phyloP scores from a whole-genome alignment of 164 flowering plant genomes.

The Magnolia officinalis region DNA sequence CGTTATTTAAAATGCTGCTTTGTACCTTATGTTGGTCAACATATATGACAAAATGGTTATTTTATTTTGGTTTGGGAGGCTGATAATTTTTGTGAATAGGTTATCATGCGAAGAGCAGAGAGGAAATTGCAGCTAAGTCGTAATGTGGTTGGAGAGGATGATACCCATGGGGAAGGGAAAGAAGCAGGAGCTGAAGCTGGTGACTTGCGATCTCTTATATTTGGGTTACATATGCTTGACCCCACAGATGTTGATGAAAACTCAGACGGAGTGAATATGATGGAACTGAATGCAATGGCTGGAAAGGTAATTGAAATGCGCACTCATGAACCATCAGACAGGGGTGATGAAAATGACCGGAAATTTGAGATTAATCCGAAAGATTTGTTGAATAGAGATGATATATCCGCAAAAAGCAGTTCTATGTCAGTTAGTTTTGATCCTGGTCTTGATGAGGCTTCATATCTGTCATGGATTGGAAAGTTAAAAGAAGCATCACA shows the following conservation, averaged over 20 bases:
- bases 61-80: constrained; percentile 5
- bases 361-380: constrained; percentile 51
- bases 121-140: constrained; percentile 78
- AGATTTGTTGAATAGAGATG: constrained; percentile 28
- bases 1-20: too few species aligned
- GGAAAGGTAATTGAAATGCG: constrained; percentile 66
- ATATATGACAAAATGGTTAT: not conserved
- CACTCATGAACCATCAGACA: constrained; percentile 23
- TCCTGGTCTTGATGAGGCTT: constrained; percentile 72
- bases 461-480: constrained; percentile 81
- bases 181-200: constrained; percentile 45
- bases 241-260: constrained; percentile 42
- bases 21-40: not conserved
- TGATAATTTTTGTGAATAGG: constrained; percentile 34
- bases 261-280: constrained; percentile 30
- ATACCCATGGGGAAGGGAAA: constrained; percentile 33
- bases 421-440: constrained; percentile 28
- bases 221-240: constrained; percentile 76
- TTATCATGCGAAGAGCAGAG: constrained; percentile 79
- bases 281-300: constrained; percentile 47
- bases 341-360: constrained; percentile 27
- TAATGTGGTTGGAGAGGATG: constrained; percentile 52
- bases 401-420: constrained; percentile 20
- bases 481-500: constrained; percentile 60
- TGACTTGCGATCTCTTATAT: constrained; percentile 70